Percentiles rank a stretch among this genome's conserved stretches.
Evolutionary conservation across 2,329 filamentous ascomycete genomes (phyloP).

Genomic region (Dactylellina leptospora): DNA sequence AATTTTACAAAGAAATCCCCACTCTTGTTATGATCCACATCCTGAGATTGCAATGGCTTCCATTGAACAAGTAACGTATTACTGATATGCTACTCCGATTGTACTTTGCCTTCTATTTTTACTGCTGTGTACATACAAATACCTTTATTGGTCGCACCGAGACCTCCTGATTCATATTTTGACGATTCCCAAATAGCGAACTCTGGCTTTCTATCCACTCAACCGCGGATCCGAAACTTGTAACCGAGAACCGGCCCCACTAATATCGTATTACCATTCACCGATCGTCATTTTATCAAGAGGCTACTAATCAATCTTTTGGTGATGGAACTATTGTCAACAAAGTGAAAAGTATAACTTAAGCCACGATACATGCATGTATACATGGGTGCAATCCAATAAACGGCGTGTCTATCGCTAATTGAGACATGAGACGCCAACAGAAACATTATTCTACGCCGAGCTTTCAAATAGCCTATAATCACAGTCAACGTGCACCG

Average conservation of each 20-base stretch:
- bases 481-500: no score
- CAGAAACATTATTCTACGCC: no score
- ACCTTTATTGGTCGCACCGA: conserved; percentile 34
- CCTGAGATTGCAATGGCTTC: background rate
- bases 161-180: conserved; percentile 53
- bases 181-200: conserved; percentile 23
- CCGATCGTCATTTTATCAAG: conserved; percentile 10
- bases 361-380: no score
- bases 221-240: conserved; percentile 18
- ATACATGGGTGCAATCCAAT: no score
- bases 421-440: no score
- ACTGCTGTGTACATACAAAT: background rate
- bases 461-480: no score
- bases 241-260: conserved; percentile 34
- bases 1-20: conserved; percentile 8
- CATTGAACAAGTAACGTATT: conserved; percentile 7
- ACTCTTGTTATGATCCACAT: conserved; percentile 24
- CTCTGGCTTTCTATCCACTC: conserved; percentile 25
- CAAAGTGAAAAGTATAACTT: no score
- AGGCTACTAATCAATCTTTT: conserved; percentile 18
- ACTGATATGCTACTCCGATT: conserved; percentile 1
- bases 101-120: background rate
- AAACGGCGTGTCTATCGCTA: no score
- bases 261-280: conserved; percentile 39
- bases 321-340: no score